Conservation (phyloP, 1,284 basidiomycete species). For the Heterobasidion irregulare region DNA sequence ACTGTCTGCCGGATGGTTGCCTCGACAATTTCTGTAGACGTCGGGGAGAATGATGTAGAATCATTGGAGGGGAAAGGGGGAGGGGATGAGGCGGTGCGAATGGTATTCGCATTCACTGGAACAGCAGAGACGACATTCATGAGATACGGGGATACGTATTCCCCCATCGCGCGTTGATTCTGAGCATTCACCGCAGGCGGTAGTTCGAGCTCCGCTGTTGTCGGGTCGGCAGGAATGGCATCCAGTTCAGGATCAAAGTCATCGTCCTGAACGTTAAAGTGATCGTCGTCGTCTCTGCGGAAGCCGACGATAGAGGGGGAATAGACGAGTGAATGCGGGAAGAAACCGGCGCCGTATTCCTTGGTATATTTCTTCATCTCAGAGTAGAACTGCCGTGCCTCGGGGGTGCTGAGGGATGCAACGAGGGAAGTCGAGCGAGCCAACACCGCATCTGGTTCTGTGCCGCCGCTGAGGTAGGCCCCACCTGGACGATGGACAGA, state of each 20-base stretch:
- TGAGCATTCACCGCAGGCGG: conserved; percentile 10
- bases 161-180: conserved; percentile 15
- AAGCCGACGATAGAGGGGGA: conserved; percentile 39
- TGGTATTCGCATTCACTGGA: conserved; percentile 34
- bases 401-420: conserved; percentile 28
- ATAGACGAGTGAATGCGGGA: conserved; percentile 40
- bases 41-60: neutral
- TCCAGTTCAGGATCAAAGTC: conserved; percentile 11
- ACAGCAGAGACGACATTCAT: conserved; percentile 37
- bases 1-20: conserved; percentile 30
- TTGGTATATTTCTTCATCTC: conserved; percentile 24
- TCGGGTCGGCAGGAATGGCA: conserved; percentile 14
- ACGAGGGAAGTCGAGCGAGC: conserved; percentile 37
- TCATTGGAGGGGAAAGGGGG: conserved; percentile 12
- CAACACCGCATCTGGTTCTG: conserved; percentile 38
- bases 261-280: conserved; percentile 15
- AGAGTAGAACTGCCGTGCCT: conserved; percentile 31
- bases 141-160: conserved; percentile 31
- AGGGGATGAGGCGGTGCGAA: conserved; percentile 30
- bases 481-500: conserved; percentile 39
- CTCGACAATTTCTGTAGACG: conserved; percentile 19
- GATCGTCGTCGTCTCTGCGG: conserved; percentile 31
- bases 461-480: conserved; percentile 35
- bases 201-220: conserved; percentile 12
- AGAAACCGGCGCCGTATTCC: conserved; percentile 28